Conservation (phyloP, 2,329 filamentous ascomycete species). For the Fusarium annulatum region DNA sequence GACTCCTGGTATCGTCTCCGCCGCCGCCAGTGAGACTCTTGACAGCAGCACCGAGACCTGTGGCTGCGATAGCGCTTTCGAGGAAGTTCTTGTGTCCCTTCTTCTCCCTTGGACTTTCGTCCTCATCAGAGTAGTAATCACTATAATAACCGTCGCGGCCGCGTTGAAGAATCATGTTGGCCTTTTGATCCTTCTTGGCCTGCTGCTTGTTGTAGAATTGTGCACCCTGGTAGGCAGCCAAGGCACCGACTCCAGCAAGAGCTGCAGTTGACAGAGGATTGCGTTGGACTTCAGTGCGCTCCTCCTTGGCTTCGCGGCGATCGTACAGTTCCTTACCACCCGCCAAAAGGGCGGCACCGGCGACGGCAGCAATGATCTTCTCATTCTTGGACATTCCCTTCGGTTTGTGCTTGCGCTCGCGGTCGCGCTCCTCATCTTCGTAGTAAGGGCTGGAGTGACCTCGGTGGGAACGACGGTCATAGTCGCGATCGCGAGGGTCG, state of each 20-base stretch:
- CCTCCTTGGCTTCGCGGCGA: conserved; percentile 66
- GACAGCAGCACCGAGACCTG: conserved; percentile 70
- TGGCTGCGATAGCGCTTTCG: conserved; percentile 70
- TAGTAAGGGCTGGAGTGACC: conserved; percentile 62
- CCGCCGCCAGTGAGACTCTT: conserved; percentile 67
- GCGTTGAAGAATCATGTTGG: conserved; percentile 64
- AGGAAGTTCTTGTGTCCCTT: conserved; percentile 73
- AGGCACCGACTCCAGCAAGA: conserved; percentile 71
- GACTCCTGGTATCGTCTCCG: conserved; percentile 60
- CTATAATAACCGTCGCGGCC: conserved; percentile 63
- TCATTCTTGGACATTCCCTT: conserved; percentile 68
- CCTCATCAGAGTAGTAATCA: conserved; percentile 69
- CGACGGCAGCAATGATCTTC: conserved; percentile 74
- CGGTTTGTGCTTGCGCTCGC: conserved; percentile 57
- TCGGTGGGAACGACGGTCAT: conserved; percentile 58
- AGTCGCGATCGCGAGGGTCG: conserved; percentile 57
- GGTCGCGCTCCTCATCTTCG: conserved; percentile 69
- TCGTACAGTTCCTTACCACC: conserved; percentile 75
- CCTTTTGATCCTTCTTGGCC: conserved; percentile 66
- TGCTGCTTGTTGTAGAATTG: conserved; percentile 71
- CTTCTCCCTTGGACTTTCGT: conserved; percentile 64
- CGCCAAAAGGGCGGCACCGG: conserved; percentile 71
- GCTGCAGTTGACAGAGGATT: conserved; percentile 70
- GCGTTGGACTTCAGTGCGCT: conserved; percentile 63
- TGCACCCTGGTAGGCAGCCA: conserved; percentile 72